Evolutionary conservation across 352 stramenopile genomes (phyloP).

Genomic region (Phytophthora pseudosyringae): DNA sequence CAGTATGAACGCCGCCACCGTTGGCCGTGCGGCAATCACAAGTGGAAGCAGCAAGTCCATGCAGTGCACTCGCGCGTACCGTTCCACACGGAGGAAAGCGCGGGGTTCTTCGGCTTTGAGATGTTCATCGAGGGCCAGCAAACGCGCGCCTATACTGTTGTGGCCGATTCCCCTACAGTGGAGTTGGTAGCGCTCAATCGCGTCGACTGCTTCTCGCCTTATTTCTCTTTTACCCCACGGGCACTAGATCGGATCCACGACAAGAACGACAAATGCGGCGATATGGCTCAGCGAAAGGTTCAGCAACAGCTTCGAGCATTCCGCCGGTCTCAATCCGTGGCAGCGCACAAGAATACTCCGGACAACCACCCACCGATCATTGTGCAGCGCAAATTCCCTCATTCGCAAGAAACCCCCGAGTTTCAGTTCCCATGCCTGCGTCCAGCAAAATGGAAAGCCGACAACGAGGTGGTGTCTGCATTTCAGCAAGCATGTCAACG

Average conservation of each 20-base stretch:
- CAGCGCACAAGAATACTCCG: slow-evolving; percentile 28
- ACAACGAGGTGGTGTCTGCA: slow-evolving; percentile 57
- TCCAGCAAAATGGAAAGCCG: slow-evolving; percentile 53
- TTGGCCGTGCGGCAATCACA: slow-evolving; percentile 56
- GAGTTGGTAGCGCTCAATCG: slow-evolving; percentile 73
- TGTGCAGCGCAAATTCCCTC: slow-evolving; percentile 49
- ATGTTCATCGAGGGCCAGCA: slow-evolving; percentile 70
- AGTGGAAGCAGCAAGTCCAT: slow-evolving; percentile 66
- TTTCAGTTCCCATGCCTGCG: slow-evolving; percentile 69
- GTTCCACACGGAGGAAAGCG: slow-evolving; percentile 55
- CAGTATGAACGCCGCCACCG: slow-evolving; percentile 73
- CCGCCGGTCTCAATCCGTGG: slow-evolving; percentile 33
- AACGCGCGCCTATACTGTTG: slow-evolving; percentile 56
- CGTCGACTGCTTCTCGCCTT: slow-evolving; percentile 76
- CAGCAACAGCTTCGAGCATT: slow-evolving; percentile 66
- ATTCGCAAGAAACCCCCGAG: slow-evolving; percentile 53
- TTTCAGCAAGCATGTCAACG: slow-evolving; percentile 57
- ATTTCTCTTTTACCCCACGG: slow-evolving; percentile 73
- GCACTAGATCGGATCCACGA: slow-evolving; percentile 65
- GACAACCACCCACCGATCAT: slow-evolving; percentile 33
- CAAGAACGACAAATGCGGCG: slow-evolving; percentile 54
- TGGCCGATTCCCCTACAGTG: slow-evolving; percentile 57
- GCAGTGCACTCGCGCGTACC: slow-evolving; percentile 55
- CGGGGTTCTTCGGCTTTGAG: slow-evolving; percentile 73
- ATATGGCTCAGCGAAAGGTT: slow-evolving; percentile 50